phyloP scores from a whole-genome alignment of 805 yeast genomes.

The Candida maesae region DNA sequence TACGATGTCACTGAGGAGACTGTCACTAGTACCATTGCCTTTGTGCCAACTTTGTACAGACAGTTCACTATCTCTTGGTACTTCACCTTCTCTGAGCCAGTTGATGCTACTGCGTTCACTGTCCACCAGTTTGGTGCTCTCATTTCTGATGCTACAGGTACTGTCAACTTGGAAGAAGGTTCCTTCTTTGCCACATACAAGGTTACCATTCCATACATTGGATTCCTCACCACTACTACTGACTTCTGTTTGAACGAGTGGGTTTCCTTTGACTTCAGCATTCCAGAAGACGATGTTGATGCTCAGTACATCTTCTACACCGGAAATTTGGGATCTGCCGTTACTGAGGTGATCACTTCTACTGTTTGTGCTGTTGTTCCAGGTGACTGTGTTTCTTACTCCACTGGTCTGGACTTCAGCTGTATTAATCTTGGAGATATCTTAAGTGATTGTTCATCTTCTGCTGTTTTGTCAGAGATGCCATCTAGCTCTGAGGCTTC shows the following conservation, averaged over 20 bases:
- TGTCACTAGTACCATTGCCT: not conserved
- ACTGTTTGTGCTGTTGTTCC: conserved; percentile 8
- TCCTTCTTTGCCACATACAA: conserved; percentile 10
- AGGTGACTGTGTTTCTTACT: conserved; percentile 8
- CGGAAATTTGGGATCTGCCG: conserved; percentile 11
- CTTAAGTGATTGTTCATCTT: not conserved
- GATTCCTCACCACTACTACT: conserved; percentile 1
- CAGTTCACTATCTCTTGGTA: conserved; percentile 17
- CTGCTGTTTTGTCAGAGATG: not conserved
- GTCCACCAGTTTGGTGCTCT: conserved; percentile 8
- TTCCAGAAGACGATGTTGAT: conserved; percentile 1
- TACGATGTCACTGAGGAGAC: conserved; percentile 10
- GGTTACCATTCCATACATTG: conserved; percentile 6
- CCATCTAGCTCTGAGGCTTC: conserved; percentile 1
- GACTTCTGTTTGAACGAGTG: conserved; percentile 13
- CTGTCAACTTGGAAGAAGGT: conserved; percentile 19
- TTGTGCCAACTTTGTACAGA: conserved; percentile 6
- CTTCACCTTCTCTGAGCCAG: conserved; percentile 10
- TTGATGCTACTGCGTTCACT: conserved; percentile 13
- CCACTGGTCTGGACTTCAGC: conserved; percentile 4
- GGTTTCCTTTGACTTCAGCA: conserved; percentile 10
- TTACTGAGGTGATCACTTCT: not conserved
- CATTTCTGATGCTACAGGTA: conserved; percentile 6
- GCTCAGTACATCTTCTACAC: conserved; percentile 12
- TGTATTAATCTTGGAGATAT: conserved; percentile 5